Percentiles rank a stretch among this genome's conserved stretches.
Evolutionary conservation across 208 protist species (phyloP).

Genomic region (Trypanosoma scelopori): DNA sequence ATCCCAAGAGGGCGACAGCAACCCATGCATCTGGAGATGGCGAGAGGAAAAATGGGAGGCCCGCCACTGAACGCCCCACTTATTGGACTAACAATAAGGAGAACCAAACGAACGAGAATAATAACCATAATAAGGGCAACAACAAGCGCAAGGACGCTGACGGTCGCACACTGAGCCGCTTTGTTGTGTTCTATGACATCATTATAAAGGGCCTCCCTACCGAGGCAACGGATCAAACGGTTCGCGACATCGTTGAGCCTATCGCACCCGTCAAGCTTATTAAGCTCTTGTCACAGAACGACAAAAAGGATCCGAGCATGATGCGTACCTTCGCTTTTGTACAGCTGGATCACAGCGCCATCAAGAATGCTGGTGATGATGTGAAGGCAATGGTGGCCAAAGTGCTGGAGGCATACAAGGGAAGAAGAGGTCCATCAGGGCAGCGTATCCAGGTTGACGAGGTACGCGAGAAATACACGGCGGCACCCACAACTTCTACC

Average conservation of each 20-base stretch:
- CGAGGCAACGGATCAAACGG: slow-evolving; percentile 50
- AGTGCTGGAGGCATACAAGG: slow-evolving; percentile 27
- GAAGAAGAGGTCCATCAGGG: slow-evolving; percentile 13
- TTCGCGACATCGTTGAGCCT: slow-evolving; percentile 50
- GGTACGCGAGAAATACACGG: slow-evolving; percentile 54
- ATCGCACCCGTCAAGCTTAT: slow-evolving; percentile 51
- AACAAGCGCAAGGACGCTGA: slow-evolving; percentile 25
- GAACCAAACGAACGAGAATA: background rate
- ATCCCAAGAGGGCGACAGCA: background rate
- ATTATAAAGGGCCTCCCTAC: slow-evolving; percentile 68
- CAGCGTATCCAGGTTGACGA: slow-evolving; percentile 51
- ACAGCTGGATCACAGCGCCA: slow-evolving; percentile 60
- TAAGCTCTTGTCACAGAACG: slow-evolving; percentile 53
- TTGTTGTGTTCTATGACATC: slow-evolving; percentile 75
- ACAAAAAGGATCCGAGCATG: slow-evolving; percentile 47
- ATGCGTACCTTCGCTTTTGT: slow-evolving; percentile 75
- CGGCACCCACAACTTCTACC: slow-evolving; percentile 6
- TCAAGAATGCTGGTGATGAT: slow-evolving; percentile 42
- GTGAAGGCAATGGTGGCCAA: slow-evolving; percentile 44
- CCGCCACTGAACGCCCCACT: background rate
- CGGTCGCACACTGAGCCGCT: slow-evolving; percentile 22
- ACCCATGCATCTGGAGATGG: background rate
- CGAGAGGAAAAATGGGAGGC: slow-evolving; percentile 19
- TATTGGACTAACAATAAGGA: slow-evolving; percentile 4
- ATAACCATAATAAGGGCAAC: background rate